A percentile compares a stretch with the other conserved stretches of the same genome.
Evolutionary conservation across 805 yeast genomes (phyloP).

Genomic region (Monosporozyma aerobia): DNA sequence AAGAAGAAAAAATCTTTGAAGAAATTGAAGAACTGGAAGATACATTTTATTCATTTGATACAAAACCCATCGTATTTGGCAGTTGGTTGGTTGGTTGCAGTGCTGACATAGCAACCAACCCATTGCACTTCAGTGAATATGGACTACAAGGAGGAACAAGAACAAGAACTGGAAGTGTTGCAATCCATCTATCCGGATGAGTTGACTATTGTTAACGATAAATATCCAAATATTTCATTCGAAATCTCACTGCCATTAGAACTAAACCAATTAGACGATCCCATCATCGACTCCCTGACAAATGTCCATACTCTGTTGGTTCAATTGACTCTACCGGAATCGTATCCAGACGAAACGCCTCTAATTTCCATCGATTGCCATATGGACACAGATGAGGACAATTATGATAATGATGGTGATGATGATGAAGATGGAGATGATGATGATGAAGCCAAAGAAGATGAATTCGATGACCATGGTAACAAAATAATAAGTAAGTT

Average conservation of each 20-base stretch:
- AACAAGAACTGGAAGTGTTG: slow-evolving; percentile 81
- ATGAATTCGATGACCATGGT: slow-evolving; percentile 37
- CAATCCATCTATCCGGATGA: slow-evolving; percentile 94
- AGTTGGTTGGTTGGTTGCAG: no score
- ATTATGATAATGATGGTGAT: slow-evolving; percentile 4
- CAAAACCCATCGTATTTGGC: no score
- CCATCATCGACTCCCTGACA: slow-evolving; percentile 31
- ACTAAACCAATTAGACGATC: slow-evolving; percentile 29
- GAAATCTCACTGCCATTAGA: slow-evolving; percentile 51
- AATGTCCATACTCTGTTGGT: slow-evolving; percentile 48
- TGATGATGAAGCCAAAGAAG: slow-evolving; percentile 30
- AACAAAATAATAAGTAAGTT: slow-evolving; percentile 39
- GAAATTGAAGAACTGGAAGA: neutral
- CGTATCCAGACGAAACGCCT: slow-evolving; percentile 78
- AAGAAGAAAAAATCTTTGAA: neutral
- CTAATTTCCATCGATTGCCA: slow-evolving; percentile 35
- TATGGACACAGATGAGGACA: slow-evolving; percentile 12
- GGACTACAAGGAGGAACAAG: slow-evolving; percentile 78
- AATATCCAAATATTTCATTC: slow-evolving; percentile 36
- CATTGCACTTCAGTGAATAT: slow-evolving; percentile 27
- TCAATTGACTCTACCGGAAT: slow-evolving; percentile 62
- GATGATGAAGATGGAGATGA: slow-evolving; percentile 28
- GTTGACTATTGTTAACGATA: slow-evolving; percentile 35
- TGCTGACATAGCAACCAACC: neutral
- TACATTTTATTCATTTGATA: no score